Evolutionary conservation across 192 early-diverging fungal genomes (phyloP).

Genomic region (Coemansia sp.): DNA sequence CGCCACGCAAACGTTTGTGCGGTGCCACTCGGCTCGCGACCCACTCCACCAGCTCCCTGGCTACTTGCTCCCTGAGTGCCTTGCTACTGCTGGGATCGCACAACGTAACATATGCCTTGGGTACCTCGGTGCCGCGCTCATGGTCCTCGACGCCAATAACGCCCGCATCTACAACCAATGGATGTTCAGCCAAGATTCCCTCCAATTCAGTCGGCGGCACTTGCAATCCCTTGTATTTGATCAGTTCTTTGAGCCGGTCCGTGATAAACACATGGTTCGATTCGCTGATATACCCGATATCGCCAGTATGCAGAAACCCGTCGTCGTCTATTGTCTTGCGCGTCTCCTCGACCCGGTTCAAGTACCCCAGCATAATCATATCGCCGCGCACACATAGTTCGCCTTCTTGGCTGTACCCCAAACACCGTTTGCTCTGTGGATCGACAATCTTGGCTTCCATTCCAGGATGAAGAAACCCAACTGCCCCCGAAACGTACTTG

Average conservation of each 20-base stretch:
- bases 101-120: conserved; percentile 73
- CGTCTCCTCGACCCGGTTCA: conserved; percentile 76
- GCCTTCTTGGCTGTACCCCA: conserved; percentile 63
- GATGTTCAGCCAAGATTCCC: conserved; percentile 67
- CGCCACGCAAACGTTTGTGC: conserved; percentile 50
- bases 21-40: conserved; percentile 25
- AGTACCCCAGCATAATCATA: conserved; percentile 83
- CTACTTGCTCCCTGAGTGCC: neutral
- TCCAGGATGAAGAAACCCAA: conserved; percentile 68
- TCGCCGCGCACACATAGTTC: conserved; percentile 83
- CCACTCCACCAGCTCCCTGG: conserved; percentile 17
- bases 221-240: conserved; percentile 86
- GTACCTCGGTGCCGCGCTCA: conserved; percentile 67
- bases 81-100: neutral
- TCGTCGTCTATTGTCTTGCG: conserved; percentile 65
- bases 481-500: conserved; percentile 51
- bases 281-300: conserved; percentile 70
- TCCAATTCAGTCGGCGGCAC: conserved; percentile 89
- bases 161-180: conserved; percentile 63
- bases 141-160: conserved; percentile 67
- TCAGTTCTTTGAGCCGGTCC: conserved; percentile 84
- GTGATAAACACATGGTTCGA: conserved; percentile 63
- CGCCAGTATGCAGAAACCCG: conserved; percentile 81
- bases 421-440: conserved; percentile 61
- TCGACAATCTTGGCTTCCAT: conserved; percentile 73